phyloP scores from a whole-genome alignment of 2,329 filamentous ascomycete genomes.

The Penicillium aurantiogriseum region DNA sequence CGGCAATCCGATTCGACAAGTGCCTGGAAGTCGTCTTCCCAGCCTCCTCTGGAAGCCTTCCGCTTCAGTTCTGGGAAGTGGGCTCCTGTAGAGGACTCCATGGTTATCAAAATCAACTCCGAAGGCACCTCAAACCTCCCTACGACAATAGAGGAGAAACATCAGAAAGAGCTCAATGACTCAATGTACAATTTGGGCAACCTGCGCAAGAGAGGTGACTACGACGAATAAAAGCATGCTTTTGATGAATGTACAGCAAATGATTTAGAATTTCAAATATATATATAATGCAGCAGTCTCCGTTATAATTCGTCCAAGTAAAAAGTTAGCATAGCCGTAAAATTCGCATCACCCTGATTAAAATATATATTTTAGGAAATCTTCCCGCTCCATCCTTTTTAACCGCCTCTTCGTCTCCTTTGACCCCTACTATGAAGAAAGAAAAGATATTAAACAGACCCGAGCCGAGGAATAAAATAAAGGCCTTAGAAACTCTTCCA shows the following conservation, averaged over 20 bases:
- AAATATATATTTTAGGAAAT: background rate
- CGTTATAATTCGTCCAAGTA: background rate
- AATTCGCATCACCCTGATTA: background rate
- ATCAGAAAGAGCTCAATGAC: conserved; percentile 35
- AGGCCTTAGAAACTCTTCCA: no score
- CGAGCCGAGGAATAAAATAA: background rate
- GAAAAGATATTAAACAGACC: background rate
- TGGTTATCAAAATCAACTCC: conserved; percentile 30
- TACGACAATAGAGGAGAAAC: conserved; percentile 28
- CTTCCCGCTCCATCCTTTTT: background rate
- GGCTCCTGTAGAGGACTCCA: conserved; percentile 22
- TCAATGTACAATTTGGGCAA: conserved; percentile 41
- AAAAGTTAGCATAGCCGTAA: background rate
- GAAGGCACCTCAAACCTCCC: conserved; percentile 31
- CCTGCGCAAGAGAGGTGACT: conserved; percentile 36
- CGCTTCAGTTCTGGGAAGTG: conserved; percentile 24
- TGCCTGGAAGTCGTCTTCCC: conserved; percentile 31
- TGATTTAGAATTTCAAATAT: background rate
- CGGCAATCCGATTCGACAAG: conserved; percentile 53
- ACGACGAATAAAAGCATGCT: conserved; percentile 3
- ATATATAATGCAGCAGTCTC: background rate
- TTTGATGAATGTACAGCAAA: conserved; percentile 22
- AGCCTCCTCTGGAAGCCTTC: conserved; percentile 34
- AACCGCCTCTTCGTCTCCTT: background rate
- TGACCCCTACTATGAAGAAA: background rate